Base-by-base conservation (phyloP, 495 filamentous ascomycete genomes). In the Pyronema omphalodes region DNA sequence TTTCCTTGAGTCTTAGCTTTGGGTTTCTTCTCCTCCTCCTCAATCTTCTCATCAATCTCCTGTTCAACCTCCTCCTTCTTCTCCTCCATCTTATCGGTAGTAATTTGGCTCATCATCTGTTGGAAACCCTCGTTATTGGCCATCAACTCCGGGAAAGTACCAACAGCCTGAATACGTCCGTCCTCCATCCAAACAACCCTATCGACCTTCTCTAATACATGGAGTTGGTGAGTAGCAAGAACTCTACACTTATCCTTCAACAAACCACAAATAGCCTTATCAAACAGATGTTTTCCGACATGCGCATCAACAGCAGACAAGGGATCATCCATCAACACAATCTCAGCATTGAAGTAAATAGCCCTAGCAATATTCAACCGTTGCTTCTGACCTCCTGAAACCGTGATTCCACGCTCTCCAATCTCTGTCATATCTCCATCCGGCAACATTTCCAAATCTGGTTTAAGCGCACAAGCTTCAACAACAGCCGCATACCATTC, bases 241-340 rank as follows among this genome's bases (percentile, higher is more conserved):
- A 96, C 82, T 34, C 91, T 72, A 64, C 85, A 88, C 58, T 94
- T 93, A 67, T 89, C 76, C 59, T 84, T 84, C 48, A 98, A 71
- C 23, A 95, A 71, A 29, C 89, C 91, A 46, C 86, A 80, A 46
- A 98, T 95, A 37, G 87, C 91, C 54, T 93, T 80, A 62, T 95
- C 88, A 71, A 98, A 94, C 64, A 98, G 91, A 65, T 94, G 89
- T 12, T 84, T 80, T 9, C 89, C 91, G 51, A 89, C 85, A 57
- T 89, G 84, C 7, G 85, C 84, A 66, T 91, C 85, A 4, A 91
- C 84, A 7, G 85, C 85, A 17, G 81, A 85, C 11, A 91, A 67
- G 3, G 83, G 83, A 62, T 91, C 86, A 57, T 91, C 86, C 76
- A 89, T 77, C n/a, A 91, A 72, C 0, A 89, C 73, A 34, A 88